These are phyloP conservation scores for Telopea speciosissima DNA, from an alignment of 177 flowering plant species.

Conservation along the genomic window DNA sequence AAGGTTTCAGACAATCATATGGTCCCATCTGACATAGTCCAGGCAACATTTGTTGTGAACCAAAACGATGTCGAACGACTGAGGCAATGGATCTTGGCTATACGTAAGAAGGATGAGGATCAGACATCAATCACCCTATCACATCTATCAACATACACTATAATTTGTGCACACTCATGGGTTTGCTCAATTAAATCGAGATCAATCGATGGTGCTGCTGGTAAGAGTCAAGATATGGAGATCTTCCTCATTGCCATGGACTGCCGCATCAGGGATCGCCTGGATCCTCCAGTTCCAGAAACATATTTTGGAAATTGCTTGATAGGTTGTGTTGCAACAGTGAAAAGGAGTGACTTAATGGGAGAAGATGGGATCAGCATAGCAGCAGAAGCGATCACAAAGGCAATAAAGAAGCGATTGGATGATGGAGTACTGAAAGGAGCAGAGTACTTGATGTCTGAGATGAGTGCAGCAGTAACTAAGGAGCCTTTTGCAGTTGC, in stretches of 20 bases:
- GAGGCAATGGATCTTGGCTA: not conserved
- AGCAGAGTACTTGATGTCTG: not conserved
- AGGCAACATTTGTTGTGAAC: not conserved
- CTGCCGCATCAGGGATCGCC: not conserved
- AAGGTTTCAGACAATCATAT: not conserved
- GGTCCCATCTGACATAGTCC: not conserved
- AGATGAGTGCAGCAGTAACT: not conserved
- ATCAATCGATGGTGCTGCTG: no score
- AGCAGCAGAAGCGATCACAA: not conserved
- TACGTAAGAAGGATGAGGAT: not conserved
- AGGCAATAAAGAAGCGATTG: not conserved
- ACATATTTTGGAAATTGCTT: not conserved
- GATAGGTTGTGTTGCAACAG: not conserved
- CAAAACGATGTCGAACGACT: not conserved
- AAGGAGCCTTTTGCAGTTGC: not conserved
- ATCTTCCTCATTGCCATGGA: not conserved
- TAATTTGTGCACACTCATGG: no score
- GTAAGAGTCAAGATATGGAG: not conserved
- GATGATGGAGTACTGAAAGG: not conserved
- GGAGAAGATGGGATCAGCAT: not conserved
- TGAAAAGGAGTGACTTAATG: not conserved
- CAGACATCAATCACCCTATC: no score
- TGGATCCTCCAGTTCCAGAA: not conserved
- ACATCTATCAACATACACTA: no score
- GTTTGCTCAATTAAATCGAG: no score